phyloP scores from a whole-genome alignment of 805 yeast genomes.

The Pichia heedii region DNA sequence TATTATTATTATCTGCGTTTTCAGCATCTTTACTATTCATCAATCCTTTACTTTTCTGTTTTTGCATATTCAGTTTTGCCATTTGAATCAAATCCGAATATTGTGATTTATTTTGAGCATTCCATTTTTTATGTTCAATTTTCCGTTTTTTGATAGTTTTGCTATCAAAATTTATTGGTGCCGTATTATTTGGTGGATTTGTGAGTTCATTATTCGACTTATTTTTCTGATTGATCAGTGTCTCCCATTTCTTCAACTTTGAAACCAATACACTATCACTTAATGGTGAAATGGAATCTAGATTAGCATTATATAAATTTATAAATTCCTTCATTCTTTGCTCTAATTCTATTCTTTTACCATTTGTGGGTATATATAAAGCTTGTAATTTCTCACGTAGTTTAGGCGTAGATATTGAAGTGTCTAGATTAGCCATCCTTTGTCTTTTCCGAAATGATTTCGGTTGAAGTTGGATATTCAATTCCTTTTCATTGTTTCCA shows the following conservation, averaged over 20 bases:
- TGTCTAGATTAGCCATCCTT: constrained; percentile 57
- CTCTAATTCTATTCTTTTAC: constrained; percentile 56
- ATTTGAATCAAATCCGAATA: constrained; percentile 18
- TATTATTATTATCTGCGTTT: not conserved
- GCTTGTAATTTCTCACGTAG: constrained; percentile 51
- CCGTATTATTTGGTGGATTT: not conserved
- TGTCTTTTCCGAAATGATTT: constrained; percentile 11
- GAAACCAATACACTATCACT: constrained; percentile 45
- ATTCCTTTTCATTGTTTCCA: not conserved
- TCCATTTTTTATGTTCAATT: constrained; percentile 19
- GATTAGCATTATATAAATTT: constrained; percentile 70
- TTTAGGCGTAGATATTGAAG: constrained; percentile 46
- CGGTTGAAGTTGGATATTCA: constrained; percentile 20
- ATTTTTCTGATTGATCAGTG: constrained; percentile 16
- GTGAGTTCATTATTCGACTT: constrained; percentile 4
- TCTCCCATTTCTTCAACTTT: constrained; percentile 62
- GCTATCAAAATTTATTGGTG: constrained; percentile 11
- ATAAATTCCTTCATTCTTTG: constrained; percentile 69
- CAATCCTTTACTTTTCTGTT: not conserved
- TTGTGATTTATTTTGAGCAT: constrained; percentile 16
- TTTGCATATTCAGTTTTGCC: constrained; percentile 14
- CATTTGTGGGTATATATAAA: constrained; percentile 49
- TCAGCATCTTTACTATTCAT: not conserved
- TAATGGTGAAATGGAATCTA: constrained; percentile 62
- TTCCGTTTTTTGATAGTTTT: constrained; percentile 28